Conservation (phyloP, 768 basidiomycete genomes). For the Boletus speciosus region DNA sequence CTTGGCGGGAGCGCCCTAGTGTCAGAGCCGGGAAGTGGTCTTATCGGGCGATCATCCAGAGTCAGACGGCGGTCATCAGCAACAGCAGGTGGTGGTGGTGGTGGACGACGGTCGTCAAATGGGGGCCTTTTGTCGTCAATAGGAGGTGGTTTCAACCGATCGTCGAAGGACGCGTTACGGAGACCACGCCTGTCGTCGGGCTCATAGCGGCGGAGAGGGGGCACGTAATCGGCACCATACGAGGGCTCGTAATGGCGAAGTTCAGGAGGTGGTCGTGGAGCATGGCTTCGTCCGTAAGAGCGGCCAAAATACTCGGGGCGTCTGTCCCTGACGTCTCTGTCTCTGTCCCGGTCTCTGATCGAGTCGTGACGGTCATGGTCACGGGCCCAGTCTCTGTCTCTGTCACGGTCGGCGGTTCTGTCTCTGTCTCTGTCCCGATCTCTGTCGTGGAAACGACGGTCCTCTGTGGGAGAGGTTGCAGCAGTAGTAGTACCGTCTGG, state of each 20-base stretch:
- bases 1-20: constrained; percentile 9
- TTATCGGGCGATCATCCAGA: constrained; percentile 33
- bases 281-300: constrained; percentile 38
- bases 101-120: constrained; percentile 26
- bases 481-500: constrained; percentile 4
- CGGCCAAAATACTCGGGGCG: constrained; percentile 37
- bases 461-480: constrained; percentile 21
- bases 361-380: constrained; percentile 31
- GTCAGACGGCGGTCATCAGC: constrained; percentile 24
- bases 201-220: constrained; percentile 34
- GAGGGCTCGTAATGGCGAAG: constrained; percentile 47
- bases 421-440: constrained; percentile 34
- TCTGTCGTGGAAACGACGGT: constrained; percentile 33
- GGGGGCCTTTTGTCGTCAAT: constrained; percentile 31
- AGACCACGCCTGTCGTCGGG: constrained; percentile 27
- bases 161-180: constrained; percentile 21
- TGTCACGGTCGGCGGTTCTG: constrained; percentile 32
- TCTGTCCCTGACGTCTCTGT: constrained; percentile 33
- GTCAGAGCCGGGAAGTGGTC: constrained; percentile 25
- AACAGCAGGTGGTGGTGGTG: constrained; percentile 5
- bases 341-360: constrained; percentile 32
- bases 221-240: constrained; percentile 34
- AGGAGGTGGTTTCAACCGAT: constrained; percentile 25
- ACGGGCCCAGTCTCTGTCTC: constrained; percentile 33
- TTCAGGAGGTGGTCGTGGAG: constrained; percentile 43